Evolutionary conservation across 352 stramenopile species (phyloP).

Genomic region (Phytophthora cajani): DNA sequence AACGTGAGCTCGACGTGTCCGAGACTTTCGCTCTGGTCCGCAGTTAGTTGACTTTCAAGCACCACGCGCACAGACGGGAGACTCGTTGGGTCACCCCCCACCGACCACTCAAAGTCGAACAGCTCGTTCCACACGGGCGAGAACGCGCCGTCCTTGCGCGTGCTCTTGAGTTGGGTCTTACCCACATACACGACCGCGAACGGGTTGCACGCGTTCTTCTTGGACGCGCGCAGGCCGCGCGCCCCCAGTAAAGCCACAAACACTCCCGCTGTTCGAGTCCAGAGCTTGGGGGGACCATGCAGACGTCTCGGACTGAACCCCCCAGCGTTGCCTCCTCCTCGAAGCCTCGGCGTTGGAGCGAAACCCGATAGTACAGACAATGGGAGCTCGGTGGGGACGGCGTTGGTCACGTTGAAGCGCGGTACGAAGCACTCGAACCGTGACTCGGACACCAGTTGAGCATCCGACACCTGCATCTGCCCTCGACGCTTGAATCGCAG

Average conservation of each 20-base stretch:
- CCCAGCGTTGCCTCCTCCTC: slow-evolving; percentile 10
- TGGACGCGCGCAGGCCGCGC: slow-evolving; percentile 55
- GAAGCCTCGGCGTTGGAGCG: slow-evolving; percentile 15
- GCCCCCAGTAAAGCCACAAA: slow-evolving; percentile 60
- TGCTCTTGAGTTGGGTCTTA: slow-evolving; percentile 67
- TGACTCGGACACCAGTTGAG: slow-evolving; percentile 45
- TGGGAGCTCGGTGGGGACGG: slow-evolving; percentile 44
- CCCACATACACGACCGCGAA: slow-evolving; percentile 67
- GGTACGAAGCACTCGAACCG: slow-evolving; percentile 63
- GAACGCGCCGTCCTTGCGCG: slow-evolving; percentile 70
- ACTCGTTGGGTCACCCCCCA: slow-evolving; percentile 9
- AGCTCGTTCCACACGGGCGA: slow-evolving; percentile 79
- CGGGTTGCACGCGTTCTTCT: slow-evolving; percentile 80
- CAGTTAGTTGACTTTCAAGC: slow-evolving; percentile 71
- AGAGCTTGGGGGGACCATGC: slow-evolving; percentile 46
- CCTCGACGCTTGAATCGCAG: slow-evolving; percentile 68
- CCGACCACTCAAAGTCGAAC: slow-evolving; percentile 76
- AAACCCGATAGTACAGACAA: slow-evolving; percentile 17
- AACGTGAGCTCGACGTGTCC: slow-evolving; percentile 62
- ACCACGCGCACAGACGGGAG: slow-evolving; percentile 43
- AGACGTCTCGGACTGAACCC: slow-evolving; percentile 10
- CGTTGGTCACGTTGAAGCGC: slow-evolving; percentile 66
- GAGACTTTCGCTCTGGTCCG: slow-evolving; percentile 72
- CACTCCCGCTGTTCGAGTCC: slow-evolving; percentile 56
- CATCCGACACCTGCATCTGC: slow-evolving; percentile 79